These are phyloP conservation scores for Cicer chorassanicum DNA, from an alignment of 306 rosid species.

Conservation along the genomic window DNA sequence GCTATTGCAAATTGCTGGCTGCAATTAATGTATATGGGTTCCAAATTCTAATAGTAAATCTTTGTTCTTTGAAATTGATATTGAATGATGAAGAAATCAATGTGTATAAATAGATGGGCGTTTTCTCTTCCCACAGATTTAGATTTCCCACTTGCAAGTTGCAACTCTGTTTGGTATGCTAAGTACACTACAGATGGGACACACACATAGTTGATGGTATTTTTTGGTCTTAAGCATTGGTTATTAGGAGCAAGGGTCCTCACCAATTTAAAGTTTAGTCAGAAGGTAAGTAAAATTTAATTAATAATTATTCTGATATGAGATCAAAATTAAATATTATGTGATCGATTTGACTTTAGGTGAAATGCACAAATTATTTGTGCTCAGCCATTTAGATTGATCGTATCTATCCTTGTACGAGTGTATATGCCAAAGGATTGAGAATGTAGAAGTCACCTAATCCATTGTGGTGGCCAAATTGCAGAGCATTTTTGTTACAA, in stretches of 20 bases:
- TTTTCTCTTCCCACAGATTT: constrained; percentile 42
- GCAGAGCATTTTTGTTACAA: too few relatives aligned
- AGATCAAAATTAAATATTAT: background rate
- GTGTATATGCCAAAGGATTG: background rate
- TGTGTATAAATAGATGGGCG: constrained; percentile 11
- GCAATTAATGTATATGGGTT: constrained; percentile 44
- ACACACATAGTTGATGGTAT: constrained; percentile 35
- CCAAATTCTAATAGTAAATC: constrained; percentile 46
- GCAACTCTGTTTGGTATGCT: constrained; percentile 42
- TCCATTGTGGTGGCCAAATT: too few relatives aligned
- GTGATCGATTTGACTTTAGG: background rate
- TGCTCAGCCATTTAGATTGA: background rate
- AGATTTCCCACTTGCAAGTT: constrained; percentile 35
- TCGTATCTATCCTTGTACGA: background rate
- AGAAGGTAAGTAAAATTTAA: background rate
- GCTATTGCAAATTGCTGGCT: constrained; percentile 53
- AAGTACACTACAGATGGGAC: constrained; percentile 47
- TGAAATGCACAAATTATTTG: background rate
- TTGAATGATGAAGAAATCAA: constrained; percentile 36
- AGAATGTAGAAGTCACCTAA: too few relatives aligned
- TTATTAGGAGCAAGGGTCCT: background rate
- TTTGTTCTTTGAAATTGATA: constrained; percentile 48
- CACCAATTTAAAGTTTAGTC: background rate
- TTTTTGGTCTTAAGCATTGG: constrained; percentile 9
- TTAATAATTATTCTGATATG: background rate